phyloP scores from a whole-genome alignment of 192 early-diverging fungal genomes.

The Gonapodya sp. region DNA sequence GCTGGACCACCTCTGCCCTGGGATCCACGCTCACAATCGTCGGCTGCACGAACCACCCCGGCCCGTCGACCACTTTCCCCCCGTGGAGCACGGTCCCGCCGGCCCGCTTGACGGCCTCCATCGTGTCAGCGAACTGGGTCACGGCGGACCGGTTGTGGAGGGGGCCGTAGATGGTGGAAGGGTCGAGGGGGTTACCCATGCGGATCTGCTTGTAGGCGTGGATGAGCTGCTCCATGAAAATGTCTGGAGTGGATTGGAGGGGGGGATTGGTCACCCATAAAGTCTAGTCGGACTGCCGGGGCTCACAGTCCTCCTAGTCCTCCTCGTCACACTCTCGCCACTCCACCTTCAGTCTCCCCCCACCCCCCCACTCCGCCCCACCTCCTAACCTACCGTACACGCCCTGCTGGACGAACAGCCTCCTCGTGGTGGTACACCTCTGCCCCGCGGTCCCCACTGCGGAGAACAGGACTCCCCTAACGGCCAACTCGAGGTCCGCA shows the following conservation, averaged over 20 bases:
- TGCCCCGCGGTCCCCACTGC: constrained; percentile 95
- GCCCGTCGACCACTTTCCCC: constrained; percentile 60
- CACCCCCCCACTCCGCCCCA: no score
- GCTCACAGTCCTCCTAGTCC: no score
- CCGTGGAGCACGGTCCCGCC: constrained; percentile 80
- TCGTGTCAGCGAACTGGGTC: constrained; percentile 55
- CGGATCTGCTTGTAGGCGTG: constrained; percentile 81
- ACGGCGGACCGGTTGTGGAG: constrained; percentile 84
- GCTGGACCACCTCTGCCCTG: constrained; percentile 69
- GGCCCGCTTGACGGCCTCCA: constrained; percentile 70
- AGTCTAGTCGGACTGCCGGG: not conserved
- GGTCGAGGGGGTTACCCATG: constrained; percentile 77
- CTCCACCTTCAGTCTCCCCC: no score
- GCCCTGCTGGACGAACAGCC: constrained; percentile 77
- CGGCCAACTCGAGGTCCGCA: constrained; percentile 80
- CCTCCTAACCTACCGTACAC: constrained; percentile 59
- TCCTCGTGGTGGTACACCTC: constrained; percentile 87
- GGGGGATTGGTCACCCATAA: not conserved
- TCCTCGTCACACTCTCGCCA: no score
- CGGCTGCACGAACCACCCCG: constrained; percentile 87
- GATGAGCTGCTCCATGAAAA: constrained; percentile 61
- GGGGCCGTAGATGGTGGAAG: constrained; percentile 80
- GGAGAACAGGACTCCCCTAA: constrained; percentile 80
- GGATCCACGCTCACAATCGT: constrained; percentile 76
- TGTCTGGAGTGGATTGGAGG: constrained; percentile 35